Base-by-base conservation (phyloP, 257 asterid species). In the Penstemon eatonii region DNA sequence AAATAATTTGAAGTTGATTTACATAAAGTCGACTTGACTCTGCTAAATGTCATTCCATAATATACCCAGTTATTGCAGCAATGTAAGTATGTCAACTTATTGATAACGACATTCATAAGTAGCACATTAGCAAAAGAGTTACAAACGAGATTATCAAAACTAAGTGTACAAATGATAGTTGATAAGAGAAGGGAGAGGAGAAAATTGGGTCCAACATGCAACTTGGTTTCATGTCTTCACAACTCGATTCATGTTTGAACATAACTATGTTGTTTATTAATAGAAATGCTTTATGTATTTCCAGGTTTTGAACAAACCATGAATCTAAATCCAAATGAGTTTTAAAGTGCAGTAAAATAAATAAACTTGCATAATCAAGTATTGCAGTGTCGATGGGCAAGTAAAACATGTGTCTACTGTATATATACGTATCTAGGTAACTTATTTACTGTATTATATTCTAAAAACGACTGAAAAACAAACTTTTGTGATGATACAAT, bases 131-230 rank as follows among this genome's bases (percentile, higher is more conserved):
- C 53, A 19, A 19, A 51, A 4, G 47, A 7, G 18, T 15, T 15
- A 15, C 18, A 15, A 42, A 41, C 56, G 6, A 13, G 13, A 37
- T 64, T 40, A 3, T 46, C 37, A 60, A 19, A 33, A 15, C 55
- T 53, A 44, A 64, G 63, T 13, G 43, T 8, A 45, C 69, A 11
- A 18, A 13, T 40, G 63, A 69, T 45, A 19, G 63, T 44, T 56
- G 38, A 63, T 64, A 69, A 52, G 66, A 68, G 39, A 69, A 37
- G 33, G 33, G 33, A 25, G 33, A 25, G 71, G 33, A 50, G 8
- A 43, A 72, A 51, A 45, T n/a, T 39, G 13, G 41, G 68, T 57
- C 68, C 66, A 69, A 38, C 42, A 53, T 38, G 46, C 38, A 42
- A 37, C 46, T 6, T 42, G 67, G 65, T 65, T 51, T 61, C 64